Conservation (phyloP, 1,284 basidiomycete genomes). For the Fomitiporia mediterranea region DNA sequence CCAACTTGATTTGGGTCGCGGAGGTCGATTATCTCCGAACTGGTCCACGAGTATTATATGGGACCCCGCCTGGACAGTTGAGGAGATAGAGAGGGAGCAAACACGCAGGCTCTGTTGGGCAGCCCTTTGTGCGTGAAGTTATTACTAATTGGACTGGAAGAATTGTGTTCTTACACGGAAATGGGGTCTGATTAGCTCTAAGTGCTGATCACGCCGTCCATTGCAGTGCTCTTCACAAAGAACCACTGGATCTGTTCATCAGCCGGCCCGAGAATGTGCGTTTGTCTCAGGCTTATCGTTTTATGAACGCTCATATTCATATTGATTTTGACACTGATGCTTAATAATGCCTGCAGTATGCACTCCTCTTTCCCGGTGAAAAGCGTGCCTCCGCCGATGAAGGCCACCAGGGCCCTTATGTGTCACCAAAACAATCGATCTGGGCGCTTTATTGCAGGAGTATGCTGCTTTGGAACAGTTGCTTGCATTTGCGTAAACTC, state of each 20-base stretch:
- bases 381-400: slow-evolving; percentile 43
- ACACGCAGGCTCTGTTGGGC: slow-evolving; percentile 70
- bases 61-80: slow-evolving; percentile 49
- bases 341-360: slow-evolving; percentile 41
- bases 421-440: slow-evolving; percentile 63
- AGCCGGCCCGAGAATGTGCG: slow-evolving; percentile 61
- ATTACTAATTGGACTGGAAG: slow-evolving; percentile 18
- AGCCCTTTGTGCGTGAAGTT: slow-evolving; percentile 39
- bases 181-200: slow-evolving; percentile 29
- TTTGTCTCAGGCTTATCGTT: slow-evolving; percentile 22
- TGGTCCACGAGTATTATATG: slow-evolving; percentile 55
- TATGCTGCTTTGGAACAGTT: slow-evolving; percentile 73
- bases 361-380: slow-evolving; percentile 58
- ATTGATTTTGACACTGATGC: slow-evolving; percentile 23
- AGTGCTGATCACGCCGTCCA: slow-evolving; percentile 61
- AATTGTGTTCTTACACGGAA: not conserved
- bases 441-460: slow-evolving; percentile 76
- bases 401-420: slow-evolving; percentile 30
- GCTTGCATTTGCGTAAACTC: slow-evolving; percentile 44
- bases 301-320: not conserved
- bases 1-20: slow-evolving; percentile 32
- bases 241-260: slow-evolving; percentile 50
- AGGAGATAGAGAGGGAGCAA: slow-evolving; percentile 59
- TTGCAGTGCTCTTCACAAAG: slow-evolving; percentile 57
- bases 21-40: slow-evolving; percentile 37